Evolutionary conservation across 1,284 basidiomycete species (phyloP).

Genomic region (Rhodotorula sp.): DNA sequence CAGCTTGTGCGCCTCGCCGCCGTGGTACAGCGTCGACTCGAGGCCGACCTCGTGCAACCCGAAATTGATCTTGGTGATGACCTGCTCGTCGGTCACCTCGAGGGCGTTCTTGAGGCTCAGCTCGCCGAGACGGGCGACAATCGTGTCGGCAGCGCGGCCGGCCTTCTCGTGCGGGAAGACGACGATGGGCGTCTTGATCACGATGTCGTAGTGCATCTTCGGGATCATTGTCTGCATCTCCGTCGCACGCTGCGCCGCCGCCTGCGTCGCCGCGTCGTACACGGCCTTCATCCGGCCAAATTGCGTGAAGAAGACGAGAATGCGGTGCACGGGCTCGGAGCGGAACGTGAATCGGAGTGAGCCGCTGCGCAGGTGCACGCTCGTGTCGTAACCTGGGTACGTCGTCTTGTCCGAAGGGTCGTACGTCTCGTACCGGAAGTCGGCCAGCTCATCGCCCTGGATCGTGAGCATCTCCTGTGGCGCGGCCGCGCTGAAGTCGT

Average conservation of each 20-base stretch:
- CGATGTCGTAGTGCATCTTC: constrained; percentile 85
- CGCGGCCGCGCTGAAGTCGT: constrained; percentile 64
- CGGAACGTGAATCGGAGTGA: constrained; percentile 89
- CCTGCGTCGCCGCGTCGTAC: constrained; percentile 94
- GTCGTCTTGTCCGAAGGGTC: constrained; percentile 64
- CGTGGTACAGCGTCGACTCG: constrained; percentile 66
- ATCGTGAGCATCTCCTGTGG: constrained; percentile 85
- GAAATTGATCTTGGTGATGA: constrained; percentile 65
- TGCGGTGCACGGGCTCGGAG: constrained; percentile 80
- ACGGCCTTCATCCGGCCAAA: constrained; percentile 88
- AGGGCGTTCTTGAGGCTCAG: constrained; percentile 81
- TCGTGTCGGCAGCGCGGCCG: constrained; percentile 63
- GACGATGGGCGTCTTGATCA: constrained; percentile 89
- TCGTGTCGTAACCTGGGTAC: constrained; percentile 83
- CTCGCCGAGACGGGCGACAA: constrained; percentile 86
- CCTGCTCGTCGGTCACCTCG: constrained; percentile 58
- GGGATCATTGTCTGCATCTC: constrained; percentile 53
- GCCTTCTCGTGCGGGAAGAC: constrained; percentile 77
- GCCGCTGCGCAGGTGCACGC: constrained; percentile 80
- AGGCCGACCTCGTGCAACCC: constrained; percentile 84
- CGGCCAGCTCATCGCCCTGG: constrained; percentile 91
- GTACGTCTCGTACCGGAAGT: constrained; percentile 93
- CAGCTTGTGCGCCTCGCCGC: constrained; percentile 57
- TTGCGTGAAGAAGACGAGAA: constrained; percentile 82
- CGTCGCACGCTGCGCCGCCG: constrained; percentile 73